Base-by-base conservation (phyloP, 345 rosid genomes). In the Citrus maxima region DNA sequence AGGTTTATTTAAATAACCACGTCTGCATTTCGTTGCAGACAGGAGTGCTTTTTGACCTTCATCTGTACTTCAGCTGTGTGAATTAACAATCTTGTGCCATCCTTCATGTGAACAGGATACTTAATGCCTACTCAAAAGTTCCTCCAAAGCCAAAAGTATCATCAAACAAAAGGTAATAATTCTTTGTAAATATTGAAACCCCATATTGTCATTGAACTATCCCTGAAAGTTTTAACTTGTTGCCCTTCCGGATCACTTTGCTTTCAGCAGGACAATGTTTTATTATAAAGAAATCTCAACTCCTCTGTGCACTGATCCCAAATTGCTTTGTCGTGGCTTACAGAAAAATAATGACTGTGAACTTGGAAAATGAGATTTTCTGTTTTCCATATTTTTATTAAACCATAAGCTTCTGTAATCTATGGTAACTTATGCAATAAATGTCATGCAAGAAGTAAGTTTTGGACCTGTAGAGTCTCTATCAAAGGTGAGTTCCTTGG, bases 71-170 rank as follows among this genome's bases (percentile, higher is more conserved):
- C 19, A 34, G 65, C 35, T 66, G 79, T 34, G 34, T 67, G 30
- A 27, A 25, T 74, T 74, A 65, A 76, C 25, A 25, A 16, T 30
- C 76, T 80, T 10, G 22, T 79, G 7, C 12, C 63, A 60, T 70
- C 64, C 79, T 12, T 79, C 70, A 73, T 76, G 46, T 75, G n/a
- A 54, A 42, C 88, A 91, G 91, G 88, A 87, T 91, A 72, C 88
- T 89, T 49, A 84, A 78, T 73, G 90, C 93, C 3, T 91, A 86
- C 83, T 83, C 91, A 62, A 91, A 91, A 82, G 81, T 86, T 74
- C 95, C 93, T 46, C 74, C 87, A 73, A 91, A 91, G 70, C 82
- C 87, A 72, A 88, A 85, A 54, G 83, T 80, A 67, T 58, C 88
- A 40, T 77, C 90, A 72, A 81, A 78, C 82, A 85, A 90, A 86